Evolutionary conservation across 306 rosid species (phyloP).

Genomic region (Medicago lupulina): DNA sequence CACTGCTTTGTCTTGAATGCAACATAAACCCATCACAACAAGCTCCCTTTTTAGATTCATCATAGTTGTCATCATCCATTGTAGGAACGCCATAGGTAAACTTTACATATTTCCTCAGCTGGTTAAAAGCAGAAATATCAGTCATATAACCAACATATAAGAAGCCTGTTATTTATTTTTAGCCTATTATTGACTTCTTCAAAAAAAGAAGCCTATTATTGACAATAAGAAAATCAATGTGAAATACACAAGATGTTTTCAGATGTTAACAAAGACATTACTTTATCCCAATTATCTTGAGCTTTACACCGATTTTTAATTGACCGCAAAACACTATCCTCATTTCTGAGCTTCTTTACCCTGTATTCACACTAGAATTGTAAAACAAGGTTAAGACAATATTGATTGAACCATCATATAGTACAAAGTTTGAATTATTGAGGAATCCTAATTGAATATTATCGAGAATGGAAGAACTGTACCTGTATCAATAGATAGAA

Average conservation of each 20-base stretch:
- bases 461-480: constrained; percentile 39
- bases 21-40: constrained; percentile 56
- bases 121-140: constrained; percentile 38
- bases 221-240: constrained; percentile 27
- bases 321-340: constrained; percentile 69
- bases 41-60: constrained; percentile 43
- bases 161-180: not conserved
- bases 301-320: constrained; percentile 84
- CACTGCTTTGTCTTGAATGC: constrained; percentile 51
- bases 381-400: constrained; percentile 35
- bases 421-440: constrained; percentile 1
- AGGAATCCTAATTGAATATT: constrained; percentile 13
- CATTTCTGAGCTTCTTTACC: constrained; percentile 81
- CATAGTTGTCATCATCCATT: constrained; percentile 49
- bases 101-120: constrained; percentile 97
- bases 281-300: constrained; percentile 87
- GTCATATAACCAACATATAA: constrained; percentile 40
- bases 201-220: not conserved
- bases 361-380: constrained; percentile 77
- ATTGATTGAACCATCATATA: constrained; percentile 25
- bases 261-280: constrained; percentile 48
- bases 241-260: constrained; percentile 23
- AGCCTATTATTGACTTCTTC: not conserved
- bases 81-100: constrained; percentile 71
- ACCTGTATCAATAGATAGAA: constrained; percentile 90